These are phyloP conservation scores for Pouteria glomerata DNA, from an alignment of 148 eudicot genomes.

Conservation along the genomic window DNA sequence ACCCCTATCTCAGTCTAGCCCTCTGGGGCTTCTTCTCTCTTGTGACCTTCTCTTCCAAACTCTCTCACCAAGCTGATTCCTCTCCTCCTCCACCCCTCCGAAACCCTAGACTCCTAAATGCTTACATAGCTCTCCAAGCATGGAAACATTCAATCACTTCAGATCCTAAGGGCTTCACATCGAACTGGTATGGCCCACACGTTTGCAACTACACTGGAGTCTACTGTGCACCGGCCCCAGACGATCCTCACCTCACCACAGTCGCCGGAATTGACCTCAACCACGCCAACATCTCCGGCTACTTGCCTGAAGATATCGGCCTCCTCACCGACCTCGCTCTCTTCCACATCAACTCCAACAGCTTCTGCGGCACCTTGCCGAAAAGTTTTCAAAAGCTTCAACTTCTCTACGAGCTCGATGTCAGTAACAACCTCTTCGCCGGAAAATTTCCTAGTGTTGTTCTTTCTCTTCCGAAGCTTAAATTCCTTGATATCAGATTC, in stretches of 20 bases:
- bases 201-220: constrained; percentile 75
- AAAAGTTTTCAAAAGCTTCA: constrained; percentile 26
- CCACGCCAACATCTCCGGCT: constrained; percentile 48
- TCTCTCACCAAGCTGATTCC: constrained; percentile 21
- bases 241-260: constrained; percentile 32
- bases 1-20: constrained; percentile 9
- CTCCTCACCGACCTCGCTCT: constrained; percentile 57
- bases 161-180: constrained; percentile 55
- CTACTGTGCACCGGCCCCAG: constrained; percentile 65
- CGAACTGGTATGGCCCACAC: constrained; percentile 50
- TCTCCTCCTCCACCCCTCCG: background rate
- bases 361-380: constrained; percentile 50
- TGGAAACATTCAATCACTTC: constrained; percentile 59
- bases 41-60: constrained; percentile 20
- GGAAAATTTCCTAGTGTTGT: constrained; percentile 55
- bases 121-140: constrained; percentile 66
- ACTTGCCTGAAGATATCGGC: constrained; percentile 50
- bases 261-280: constrained; percentile 87
- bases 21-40: constrained; percentile 19
- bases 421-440: constrained; percentile 61
- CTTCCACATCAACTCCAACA: constrained; percentile 71
- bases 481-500: constrained; percentile 60
- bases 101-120: constrained; percentile 54
- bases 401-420: constrained; percentile 53
- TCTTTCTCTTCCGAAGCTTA: constrained; percentile 27